Base-by-base conservation (phyloP, 2,329 filamentous ascomycete species). In the Drechmeria coniospora region DNA sequence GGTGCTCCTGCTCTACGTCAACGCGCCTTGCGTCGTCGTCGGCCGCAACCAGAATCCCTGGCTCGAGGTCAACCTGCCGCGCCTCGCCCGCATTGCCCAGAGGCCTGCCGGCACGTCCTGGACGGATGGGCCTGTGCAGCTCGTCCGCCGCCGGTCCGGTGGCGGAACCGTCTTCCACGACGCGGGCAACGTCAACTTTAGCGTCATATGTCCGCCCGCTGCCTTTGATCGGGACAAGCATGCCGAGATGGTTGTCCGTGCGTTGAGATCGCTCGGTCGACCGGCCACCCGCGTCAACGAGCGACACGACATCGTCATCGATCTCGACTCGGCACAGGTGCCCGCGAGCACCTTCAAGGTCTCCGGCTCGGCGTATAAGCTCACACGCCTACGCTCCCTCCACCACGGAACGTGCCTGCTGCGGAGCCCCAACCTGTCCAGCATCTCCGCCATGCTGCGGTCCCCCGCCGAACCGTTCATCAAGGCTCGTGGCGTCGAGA, bases 1-100 rank as follows among this genome's bases (percentile, higher is more conserved):
- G 10, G 55, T 95, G 27, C 68, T 95, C 2, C 79, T 95, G 31
- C 68, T 94, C 27, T 98, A 95, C 57, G 69, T 74, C 43, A 95
- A 98, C 55, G 56, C 71, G 21, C 84, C 87, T 1, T 84, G 81
- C 49, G 68, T 98, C 33, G 76, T 98, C 47, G 77, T 98, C 40
- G 90, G 90, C 23, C 75, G 90, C 34, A 98, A 98, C 51, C 90
- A 98, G 58, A 98, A 98, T 50, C 90, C 90, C 29, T 98, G 87
- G 90, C 65, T 82, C 7, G 90, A 98, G 57, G 74, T 82, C 35
- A 81, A 92, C 47, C 64, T 94, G 7, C 56, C 56, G 21, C 60
- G 71, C 1, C 57, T 92, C 2, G 43, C 42, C 3, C 38, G 36
- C 28, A 40, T 41, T 27, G 31, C 36, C 6, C 25, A 35, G n/a